These are phyloP conservation scores for Fonsecaea monophora DNA, from an alignment of 2,329 filamentous ascomycete genomes.

Conservation along the genomic window DNA sequence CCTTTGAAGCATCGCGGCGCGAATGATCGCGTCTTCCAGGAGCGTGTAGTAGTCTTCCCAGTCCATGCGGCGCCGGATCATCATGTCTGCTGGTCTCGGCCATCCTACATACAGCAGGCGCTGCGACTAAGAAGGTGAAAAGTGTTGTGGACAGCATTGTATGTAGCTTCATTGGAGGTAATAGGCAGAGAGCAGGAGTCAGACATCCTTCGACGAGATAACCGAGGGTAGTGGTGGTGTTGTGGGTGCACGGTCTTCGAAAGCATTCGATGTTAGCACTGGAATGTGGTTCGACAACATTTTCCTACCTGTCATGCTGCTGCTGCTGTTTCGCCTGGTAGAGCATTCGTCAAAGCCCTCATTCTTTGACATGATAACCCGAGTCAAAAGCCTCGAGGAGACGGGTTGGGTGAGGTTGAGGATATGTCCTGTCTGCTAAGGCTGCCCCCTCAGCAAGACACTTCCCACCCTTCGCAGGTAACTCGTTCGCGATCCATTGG, in stretches of 20 bases:
- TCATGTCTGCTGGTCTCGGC: neutral
- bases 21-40: constrained; percentile 7
- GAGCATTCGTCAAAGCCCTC: neutral
- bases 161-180: constrained; percentile 10
- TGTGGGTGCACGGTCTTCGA: constrained; percentile 25
- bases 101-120: constrained; percentile 2
- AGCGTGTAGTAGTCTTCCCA: constrained; percentile 11
- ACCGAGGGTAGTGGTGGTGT: constrained; percentile 14
- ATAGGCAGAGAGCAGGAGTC: neutral
- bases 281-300: constrained; percentile 27
- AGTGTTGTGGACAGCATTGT: constrained; percentile 11
- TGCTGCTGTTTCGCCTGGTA: neutral
- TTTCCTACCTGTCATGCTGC: constrained; percentile 4
- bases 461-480: neutral
- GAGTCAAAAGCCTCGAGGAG: neutral
- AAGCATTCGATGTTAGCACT: constrained; percentile 24
- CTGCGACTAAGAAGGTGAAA: constrained; percentile 10
- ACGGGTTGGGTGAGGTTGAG: neutral
- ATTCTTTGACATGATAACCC: neutral
- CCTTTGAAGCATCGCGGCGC: constrained; percentile 1
- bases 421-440: neutral
- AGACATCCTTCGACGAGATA: constrained; percentile 1
- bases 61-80: neutral
- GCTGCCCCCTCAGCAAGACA: neutral
- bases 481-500: neutral